Conservation (phyloP, 1,284 basidiomycete genomes). For the Pseudozyma pruni region DNA sequence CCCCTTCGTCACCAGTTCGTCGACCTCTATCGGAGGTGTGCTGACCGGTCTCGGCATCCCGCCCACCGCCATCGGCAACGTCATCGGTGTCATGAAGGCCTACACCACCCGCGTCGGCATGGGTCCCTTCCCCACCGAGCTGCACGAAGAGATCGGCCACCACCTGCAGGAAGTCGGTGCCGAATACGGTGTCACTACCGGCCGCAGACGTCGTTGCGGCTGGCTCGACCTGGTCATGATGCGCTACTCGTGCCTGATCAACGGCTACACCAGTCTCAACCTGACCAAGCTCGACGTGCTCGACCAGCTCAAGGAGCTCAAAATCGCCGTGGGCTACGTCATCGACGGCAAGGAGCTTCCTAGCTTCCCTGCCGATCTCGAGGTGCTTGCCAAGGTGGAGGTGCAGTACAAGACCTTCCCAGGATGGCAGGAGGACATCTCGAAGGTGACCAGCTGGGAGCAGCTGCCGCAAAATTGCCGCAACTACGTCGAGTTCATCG, state of each 20-base stretch:
- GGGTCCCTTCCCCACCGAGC: conserved; percentile 96
- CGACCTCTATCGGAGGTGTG: conserved; percentile 91
- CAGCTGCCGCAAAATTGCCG: conserved; percentile 86
- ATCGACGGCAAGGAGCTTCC: conserved; percentile 80
- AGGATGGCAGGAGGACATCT: conserved; percentile 90
- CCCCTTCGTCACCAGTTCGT: conserved; percentile 93
- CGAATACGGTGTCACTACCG: conserved; percentile 92
- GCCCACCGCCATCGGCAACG: conserved; percentile 82
- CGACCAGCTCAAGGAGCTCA: conserved; percentile 86
- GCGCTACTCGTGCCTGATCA: conserved; percentile 91
- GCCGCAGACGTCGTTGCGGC: conserved; percentile 88
- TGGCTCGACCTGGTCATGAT: conserved; percentile 98
- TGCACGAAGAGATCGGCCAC: conserved; percentile 83
- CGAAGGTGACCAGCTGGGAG: conserved; percentile 76
- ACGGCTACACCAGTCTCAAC: conserved; percentile 93
- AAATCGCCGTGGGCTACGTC: conserved; percentile 84
- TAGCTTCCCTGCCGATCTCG: conserved; percentile 95
- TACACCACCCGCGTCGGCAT: conserved; percentile 98
- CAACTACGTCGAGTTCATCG: conserved; percentile 89
- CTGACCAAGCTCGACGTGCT: conserved; percentile 95
- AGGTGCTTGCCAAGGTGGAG: conserved; percentile 80
- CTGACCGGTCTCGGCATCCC: conserved; percentile 96
- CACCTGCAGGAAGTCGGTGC: conserved; percentile 93
- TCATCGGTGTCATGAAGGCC: conserved; percentile 94
- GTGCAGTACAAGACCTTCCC: conserved; percentile 90